Percentiles rank a stretch among this genome's conserved stretches.
phyloP scores from a whole-genome alignment of 805 yeast species.

The Lipomyces mesembrius region DNA sequence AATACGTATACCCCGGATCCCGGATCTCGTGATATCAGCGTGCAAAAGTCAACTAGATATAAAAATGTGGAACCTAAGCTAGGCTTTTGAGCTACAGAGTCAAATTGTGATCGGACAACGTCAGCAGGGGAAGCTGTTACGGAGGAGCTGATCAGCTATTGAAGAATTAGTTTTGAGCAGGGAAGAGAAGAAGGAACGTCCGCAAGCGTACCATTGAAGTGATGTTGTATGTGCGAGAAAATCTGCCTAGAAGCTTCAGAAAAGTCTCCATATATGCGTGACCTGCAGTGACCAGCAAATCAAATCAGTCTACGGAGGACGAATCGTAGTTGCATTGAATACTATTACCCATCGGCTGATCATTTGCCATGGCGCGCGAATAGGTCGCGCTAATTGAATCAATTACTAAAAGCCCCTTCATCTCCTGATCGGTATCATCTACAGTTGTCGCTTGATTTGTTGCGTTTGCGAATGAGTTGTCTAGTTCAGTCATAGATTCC shows the following conservation, averaged over 20 bases:
- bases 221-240: conserved; percentile 11
- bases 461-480: background rate
- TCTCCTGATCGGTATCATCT: background rate
- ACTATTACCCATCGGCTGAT: conserved; percentile 16
- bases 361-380: conserved; percentile 23
- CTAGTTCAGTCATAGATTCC: conserved; percentile 15
- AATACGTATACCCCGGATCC: conserved; percentile 6
- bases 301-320: background rate
- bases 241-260: background rate
- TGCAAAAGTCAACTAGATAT: conserved; percentile 21
- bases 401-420: conserved; percentile 12
- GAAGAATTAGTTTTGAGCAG: background rate
- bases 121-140: conserved; percentile 17
- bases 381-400: conserved; percentile 19
- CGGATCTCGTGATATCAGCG: conserved; percentile 9
- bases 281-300: conserved; percentile 9
- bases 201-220: background rate
- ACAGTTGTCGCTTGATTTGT: background rate
- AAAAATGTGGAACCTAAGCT: conserved; percentile 25
- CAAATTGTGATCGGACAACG: conserved; percentile 25
- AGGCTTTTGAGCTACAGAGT: conserved; percentile 21
- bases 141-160: conserved; percentile 15
- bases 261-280: conserved; percentile 14
- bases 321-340: background rate
- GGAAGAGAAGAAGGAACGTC: background rate